phyloP scores from a whole-genome alignment of 371 early-diverging fungal species.

The Zopfochytrium polystomum region DNA sequence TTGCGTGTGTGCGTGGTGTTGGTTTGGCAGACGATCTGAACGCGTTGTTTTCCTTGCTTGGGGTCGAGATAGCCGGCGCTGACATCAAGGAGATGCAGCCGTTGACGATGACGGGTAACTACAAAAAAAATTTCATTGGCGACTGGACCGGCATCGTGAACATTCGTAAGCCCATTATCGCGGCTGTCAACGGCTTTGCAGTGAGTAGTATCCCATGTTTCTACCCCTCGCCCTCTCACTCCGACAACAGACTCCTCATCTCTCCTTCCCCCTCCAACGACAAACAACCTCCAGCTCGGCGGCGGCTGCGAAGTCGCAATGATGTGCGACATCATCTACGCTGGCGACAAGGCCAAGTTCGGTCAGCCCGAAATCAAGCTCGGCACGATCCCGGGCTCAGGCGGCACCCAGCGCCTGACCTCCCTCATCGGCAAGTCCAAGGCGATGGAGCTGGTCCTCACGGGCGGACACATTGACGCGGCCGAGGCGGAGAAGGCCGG shows the following conservation, averaged over 20 bases:
- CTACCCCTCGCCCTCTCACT: neutral
- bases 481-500: conserved; percentile 82
- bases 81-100: conserved; percentile 98
- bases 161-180: conserved; percentile 93
- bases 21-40: neutral
- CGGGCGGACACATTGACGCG: conserved; percentile 84
- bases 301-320: conserved; percentile 98
- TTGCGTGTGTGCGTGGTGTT: conserved; percentile 10
- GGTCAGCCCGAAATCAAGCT: conserved; percentile 98
- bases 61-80: conserved; percentile 78
- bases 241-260: neutral
- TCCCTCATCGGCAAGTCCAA: conserved; percentile 96
- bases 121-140: conserved; percentile 85
- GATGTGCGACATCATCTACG: conserved; percentile 97
- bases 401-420: conserved; percentile 73
- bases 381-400: conserved; percentile 85
- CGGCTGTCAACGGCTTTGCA: conserved; percentile 97
- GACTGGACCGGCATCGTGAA: conserved; percentile 90
- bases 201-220: conserved; percentile 45
- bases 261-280: conserved; percentile 13
- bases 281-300: conserved; percentile 65
- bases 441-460: conserved; percentile 95
- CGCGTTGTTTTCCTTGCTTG: neutral
- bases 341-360: conserved; percentile 94
- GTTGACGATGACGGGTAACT: conserved; percentile 78